A percentile compares a stretch with the other conserved stretches of the same genome.
phyloP scores from a whole-genome alignment of 2,329 filamentous ascomycete species.

The Aureobasidium lini region DNA sequence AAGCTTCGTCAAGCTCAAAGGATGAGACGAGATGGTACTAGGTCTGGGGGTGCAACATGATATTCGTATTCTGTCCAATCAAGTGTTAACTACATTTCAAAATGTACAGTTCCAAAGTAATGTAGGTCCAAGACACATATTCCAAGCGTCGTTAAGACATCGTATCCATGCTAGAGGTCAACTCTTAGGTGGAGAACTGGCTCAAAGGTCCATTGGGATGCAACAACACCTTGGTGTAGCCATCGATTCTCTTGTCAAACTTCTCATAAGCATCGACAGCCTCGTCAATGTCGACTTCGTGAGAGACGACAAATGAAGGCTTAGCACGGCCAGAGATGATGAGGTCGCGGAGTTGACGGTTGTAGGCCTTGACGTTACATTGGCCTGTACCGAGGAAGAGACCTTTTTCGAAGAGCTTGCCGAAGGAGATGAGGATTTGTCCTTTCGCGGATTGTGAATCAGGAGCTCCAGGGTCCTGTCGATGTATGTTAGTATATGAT shows the following conservation, averaged over 20 bases:
- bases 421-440: conserved; percentile 57
- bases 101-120: neutral
- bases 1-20: neutral
- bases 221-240: conserved; percentile 51
- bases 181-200: neutral
- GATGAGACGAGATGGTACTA: neutral
- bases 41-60: neutral
- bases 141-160: neutral
- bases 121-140: neutral
- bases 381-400: conserved; percentile 54
- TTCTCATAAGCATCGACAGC: conserved; percentile 52
- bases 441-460: conserved; percentile 55
- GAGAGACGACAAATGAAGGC: conserved; percentile 59
- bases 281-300: conserved; percentile 57
- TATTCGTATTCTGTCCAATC: neutral
- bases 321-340: conserved; percentile 58
- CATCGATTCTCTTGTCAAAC: conserved; percentile 58
- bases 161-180: too few species aligned
- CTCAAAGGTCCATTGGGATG: conserved; percentile 50
- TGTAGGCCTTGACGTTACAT: conserved; percentile 63
- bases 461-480: conserved; percentile 52
- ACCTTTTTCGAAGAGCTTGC: conserved; percentile 62
- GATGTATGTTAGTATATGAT: neutral
- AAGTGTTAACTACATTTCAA: neutral
- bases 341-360: conserved; percentile 57